phyloP scores from a whole-genome alignment of 768 basidiomycete species.

The Exsudoporus frostii region DNA sequence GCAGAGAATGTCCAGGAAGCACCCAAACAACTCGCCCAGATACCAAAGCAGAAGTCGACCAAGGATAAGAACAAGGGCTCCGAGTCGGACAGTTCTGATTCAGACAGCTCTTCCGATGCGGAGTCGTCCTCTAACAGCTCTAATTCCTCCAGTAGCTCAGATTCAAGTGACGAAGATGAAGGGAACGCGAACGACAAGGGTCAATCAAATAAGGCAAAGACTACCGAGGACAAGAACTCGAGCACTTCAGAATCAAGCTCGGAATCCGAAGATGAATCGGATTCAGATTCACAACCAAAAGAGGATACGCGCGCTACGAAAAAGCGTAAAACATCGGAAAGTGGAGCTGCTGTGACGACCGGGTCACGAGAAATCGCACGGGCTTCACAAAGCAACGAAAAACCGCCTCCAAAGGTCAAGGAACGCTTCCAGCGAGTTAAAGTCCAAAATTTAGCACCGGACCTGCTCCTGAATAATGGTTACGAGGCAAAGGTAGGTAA shows the following conservation, averaged over 20 bases:
- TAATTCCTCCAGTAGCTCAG: conserved; percentile 10
- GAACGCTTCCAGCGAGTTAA: conserved; percentile 83
- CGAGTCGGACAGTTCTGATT: conserved; percentile 12
- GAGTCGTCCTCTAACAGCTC: conserved; percentile 16
- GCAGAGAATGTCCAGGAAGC: conserved; percentile 7
- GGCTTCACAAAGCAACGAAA: conserved; percentile 12
- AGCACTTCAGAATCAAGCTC: conserved; percentile 20
- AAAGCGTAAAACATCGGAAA: conserved; percentile 56
- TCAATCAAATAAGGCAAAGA: not conserved
- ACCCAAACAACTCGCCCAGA: not conserved
- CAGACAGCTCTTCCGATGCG: conserved; percentile 18
- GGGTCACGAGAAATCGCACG: not conserved
- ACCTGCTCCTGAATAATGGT: conserved; percentile 58
- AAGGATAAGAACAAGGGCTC: not conserved
- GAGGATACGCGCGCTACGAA: conserved; percentile 42
- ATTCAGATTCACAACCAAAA: not conserved
- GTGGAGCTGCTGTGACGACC: conserved; percentile 43
- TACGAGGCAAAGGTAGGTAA: conserved; percentile 74
- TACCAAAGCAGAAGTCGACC: conserved; percentile 2
- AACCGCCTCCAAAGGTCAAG: conserved; percentile 39
- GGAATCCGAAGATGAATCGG: conserved; percentile 21
- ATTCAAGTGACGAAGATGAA: conserved; percentile 14
- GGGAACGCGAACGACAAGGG: not conserved
- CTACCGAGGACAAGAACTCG: not conserved
- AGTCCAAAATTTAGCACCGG: conserved; percentile 47